Conservation (phyloP, 2,329 filamentous ascomycete genomes). For the Fusarium papillatum region DNA sequence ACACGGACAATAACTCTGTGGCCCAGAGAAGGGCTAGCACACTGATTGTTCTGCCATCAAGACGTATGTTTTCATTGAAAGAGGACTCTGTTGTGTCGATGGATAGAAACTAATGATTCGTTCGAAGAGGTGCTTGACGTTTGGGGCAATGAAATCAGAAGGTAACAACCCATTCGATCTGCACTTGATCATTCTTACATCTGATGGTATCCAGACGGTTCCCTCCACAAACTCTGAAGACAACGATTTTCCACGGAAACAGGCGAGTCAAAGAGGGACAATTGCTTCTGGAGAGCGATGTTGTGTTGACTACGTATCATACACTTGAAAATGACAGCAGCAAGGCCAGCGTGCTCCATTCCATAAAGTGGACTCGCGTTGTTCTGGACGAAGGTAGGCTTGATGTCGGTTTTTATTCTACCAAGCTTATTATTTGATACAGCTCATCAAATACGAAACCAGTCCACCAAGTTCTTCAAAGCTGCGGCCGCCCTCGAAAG, state of each 20-base stretch:
- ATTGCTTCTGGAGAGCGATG: conserved; percentile 48
- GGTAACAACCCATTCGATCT: not conserved
- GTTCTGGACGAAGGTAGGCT: conserved; percentile 59
- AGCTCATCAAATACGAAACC: conserved; percentile 63
- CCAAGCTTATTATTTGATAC: not conserved
- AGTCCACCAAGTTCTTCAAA: conserved; percentile 57
- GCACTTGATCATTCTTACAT: fast-evolving
- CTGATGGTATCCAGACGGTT: conserved; percentile 43
- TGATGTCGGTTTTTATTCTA: no score
- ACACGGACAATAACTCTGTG: not conserved
- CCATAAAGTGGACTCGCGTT: conserved; percentile 55
- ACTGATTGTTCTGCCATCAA: not conserved
- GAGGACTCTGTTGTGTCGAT: no score
- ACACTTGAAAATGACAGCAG: conserved; percentile 55
- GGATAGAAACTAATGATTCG: no score
- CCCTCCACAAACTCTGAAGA: conserved; percentile 38
- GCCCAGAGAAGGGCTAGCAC: not conserved
- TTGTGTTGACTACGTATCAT: conserved; percentile 63
- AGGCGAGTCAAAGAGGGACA: conserved; percentile 41
- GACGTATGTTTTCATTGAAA: not conserved
- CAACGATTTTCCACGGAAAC: conserved; percentile 53
- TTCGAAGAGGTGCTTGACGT: conserved; percentile 10
- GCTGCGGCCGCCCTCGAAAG: conserved; percentile 57
- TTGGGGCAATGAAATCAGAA: not conserved
- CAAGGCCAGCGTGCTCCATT: conserved; percentile 43